Conservation (phyloP, 345 rosid species). For the Populus euphratica region DNA sequence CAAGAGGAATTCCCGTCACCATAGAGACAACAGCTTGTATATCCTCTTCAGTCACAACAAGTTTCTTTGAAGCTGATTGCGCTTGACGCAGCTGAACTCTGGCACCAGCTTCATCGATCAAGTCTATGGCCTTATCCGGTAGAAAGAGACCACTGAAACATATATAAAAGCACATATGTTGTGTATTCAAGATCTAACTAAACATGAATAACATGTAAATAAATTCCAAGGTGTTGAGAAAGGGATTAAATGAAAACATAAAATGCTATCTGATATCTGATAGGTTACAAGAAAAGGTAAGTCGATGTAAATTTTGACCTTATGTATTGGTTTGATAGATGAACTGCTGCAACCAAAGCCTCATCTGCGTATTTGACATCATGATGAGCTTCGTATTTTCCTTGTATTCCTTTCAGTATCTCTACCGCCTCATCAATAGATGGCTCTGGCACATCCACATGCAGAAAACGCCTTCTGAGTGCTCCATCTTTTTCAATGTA, state of each 20-base stretch:
- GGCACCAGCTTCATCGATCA: constrained; percentile 99
- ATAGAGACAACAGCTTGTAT: constrained; percentile 84
- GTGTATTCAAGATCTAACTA: too few relatives aligned
- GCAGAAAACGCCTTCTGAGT: constrained; percentile 92
- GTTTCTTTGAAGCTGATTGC: constrained; percentile 18
- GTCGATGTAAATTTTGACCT: constrained; percentile 36
- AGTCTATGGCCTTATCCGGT: constrained; percentile 96
- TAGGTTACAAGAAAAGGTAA: background rate
- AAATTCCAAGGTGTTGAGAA: background rate
- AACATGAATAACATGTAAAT: too few relatives aligned
- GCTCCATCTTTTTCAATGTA: constrained; percentile 99
- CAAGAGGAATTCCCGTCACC: constrained; percentile 98
- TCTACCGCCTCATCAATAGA: constrained; percentile 84
- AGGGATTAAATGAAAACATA: too few relatives aligned
- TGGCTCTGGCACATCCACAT: constrained; percentile 95
- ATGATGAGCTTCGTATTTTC: constrained; percentile 95
- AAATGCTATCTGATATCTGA: background rate
- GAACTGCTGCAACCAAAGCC: constrained; percentile 80
- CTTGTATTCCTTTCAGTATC: constrained; percentile 85
- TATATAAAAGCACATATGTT: constrained; percentile 7
- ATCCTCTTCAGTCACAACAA: constrained; percentile 71
- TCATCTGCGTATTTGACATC: constrained; percentile 93
- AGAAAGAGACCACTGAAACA: constrained; percentile 81
- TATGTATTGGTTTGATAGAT: constrained; percentile 88
- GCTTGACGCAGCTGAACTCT: constrained; percentile 92